phyloP scores from a whole-genome alignment of 768 basidiomycete genomes.

The Tylopilus cervinicoccineus region DNA sequence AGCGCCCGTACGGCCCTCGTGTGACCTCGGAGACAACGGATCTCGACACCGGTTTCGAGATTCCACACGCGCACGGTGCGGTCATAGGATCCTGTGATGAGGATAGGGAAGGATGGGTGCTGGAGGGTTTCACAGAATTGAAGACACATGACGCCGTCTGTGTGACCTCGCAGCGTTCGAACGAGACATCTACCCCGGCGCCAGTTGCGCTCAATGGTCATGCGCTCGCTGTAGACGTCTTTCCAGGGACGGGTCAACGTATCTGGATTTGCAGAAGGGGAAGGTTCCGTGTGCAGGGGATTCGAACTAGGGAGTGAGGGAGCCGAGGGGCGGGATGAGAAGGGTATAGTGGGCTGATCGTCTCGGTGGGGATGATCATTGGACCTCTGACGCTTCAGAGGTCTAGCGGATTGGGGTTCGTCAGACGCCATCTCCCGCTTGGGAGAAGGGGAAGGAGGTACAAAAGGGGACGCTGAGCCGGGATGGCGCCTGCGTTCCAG shows the following conservation, averaged over 20 bases:
- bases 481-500: slow-evolving; percentile 66
- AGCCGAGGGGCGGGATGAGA: slow-evolving; percentile 15
- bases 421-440: slow-evolving; percentile 42
- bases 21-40: slow-evolving; percentile 85
- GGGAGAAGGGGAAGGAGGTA: slow-evolving; percentile 19
- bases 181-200: slow-evolving; percentile 85
- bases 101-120: slow-evolving; percentile 84
- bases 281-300: slow-evolving; percentile 7
- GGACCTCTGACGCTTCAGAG: slow-evolving; percentile 49
- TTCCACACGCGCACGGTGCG: slow-evolving; percentile 95
- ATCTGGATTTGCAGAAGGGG: slow-evolving; percentile 29
- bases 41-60: slow-evolving; percentile 81
- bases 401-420: slow-evolving; percentile 28
- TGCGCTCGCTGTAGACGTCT: slow-evolving; percentile 95
- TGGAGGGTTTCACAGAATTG: slow-evolving; percentile 86
- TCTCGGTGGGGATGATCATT: slow-evolving; percentile 1
- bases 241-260: slow-evolving; percentile 91
- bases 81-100: slow-evolving; percentile 98
- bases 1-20: slow-evolving; percentile 87
- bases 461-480: slow-evolving; percentile 37
- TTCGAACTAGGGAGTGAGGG: slow-evolving; percentile 5
- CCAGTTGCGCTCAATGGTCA: slow-evolving; percentile 97
- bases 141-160: slow-evolving; percentile 95
- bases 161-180: slow-evolving; percentile 86
- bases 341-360: neutral